phyloP scores from a whole-genome alignment of 2,329 filamentous ascomycete genomes.

The Sporothrix curviconia region DNA sequence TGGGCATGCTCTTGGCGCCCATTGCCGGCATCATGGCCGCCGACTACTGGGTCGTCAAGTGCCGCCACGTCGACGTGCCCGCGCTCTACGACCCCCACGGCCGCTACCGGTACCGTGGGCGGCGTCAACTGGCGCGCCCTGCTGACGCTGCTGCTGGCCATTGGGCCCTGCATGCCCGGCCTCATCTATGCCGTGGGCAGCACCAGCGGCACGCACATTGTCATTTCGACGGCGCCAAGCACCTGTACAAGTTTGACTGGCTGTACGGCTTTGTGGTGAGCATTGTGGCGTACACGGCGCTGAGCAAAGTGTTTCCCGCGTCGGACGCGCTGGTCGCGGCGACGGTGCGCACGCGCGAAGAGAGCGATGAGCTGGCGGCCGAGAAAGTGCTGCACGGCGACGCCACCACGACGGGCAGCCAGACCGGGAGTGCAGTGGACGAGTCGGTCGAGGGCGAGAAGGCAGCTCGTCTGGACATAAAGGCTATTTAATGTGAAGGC shows the following conservation, averaged over 20 bases:
- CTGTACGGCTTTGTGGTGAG: constrained; percentile 12
- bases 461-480: too few species aligned
- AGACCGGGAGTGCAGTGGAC: too few species aligned
- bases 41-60: constrained; percentile 22
- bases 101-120: constrained; percentile 37
- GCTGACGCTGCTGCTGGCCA: constrained; percentile 18
- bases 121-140: constrained; percentile 20
- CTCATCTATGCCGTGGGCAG: constrained; percentile 11
- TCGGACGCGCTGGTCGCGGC: constrained; percentile 7
- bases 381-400: too few species aligned
- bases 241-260: constrained; percentile 10
- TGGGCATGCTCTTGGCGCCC: constrained; percentile 54
- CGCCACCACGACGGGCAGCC: too few species aligned
- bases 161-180: constrained; percentile 19
- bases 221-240: constrained; percentile 12
- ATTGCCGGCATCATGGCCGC: constrained; percentile 37
- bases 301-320: constrained; percentile 12
- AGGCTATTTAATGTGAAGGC: too few species aligned
- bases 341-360: too few species aligned
- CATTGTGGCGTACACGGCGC: constrained; percentile 3
- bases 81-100: constrained; percentile 31
- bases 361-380: too few species aligned
- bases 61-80: constrained; percentile 15
- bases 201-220: too few species aligned
- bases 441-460: too few species aligned